Evolutionary conservation across 371 early-diverging fungal species (phyloP), one percentile per base, ranked within the genome.

Genomic region (Funneliformis caledonium): DNA sequence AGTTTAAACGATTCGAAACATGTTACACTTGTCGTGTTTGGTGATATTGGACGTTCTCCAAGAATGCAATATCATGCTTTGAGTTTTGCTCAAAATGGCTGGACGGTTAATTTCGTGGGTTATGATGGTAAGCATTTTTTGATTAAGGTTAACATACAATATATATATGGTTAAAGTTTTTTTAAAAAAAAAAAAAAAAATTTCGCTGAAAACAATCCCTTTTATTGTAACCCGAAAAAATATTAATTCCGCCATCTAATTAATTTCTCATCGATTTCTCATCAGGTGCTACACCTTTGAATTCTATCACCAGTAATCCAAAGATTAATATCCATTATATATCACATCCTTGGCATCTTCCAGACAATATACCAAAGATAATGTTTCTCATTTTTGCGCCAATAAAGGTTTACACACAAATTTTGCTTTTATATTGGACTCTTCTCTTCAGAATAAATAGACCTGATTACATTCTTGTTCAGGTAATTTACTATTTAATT

Each of bases 1-100:
- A 11, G 59, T 75, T 67, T 5, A 81, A 16, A 16, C 14, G 81
- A 78, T 48, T 83, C 70, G 62, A 70, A 60, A 8, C 80, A 83
- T 60, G 81, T 85, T 72, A 85, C 85, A 22, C 72, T 97, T 22
- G 88, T 97, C 11, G 98, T 97, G 2, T 86, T 97, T 48, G 98
- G 97, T 3, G 98, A 98, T 83, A 90, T 97, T 82, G 97, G 96
- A 7, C 91, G 94, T 77, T 96, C 96, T n/a, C 98, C 99, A 12
- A 93, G 99, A n/a, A 98, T 97, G 94, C 89, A 94, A 78, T 92
- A 95, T 81, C 99, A 98, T 83, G 96, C 96, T n/a, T 83, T 91
- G 9, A 94, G 96, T 59, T 85, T 96, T 42, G 94, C 94, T 6
- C 85, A 88, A 56, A 86, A 88, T 11, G 95, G 94, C 0, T 92